Conservation (phyloP, 345 rosid genomes). For the Pelargonium nanum region DNA sequence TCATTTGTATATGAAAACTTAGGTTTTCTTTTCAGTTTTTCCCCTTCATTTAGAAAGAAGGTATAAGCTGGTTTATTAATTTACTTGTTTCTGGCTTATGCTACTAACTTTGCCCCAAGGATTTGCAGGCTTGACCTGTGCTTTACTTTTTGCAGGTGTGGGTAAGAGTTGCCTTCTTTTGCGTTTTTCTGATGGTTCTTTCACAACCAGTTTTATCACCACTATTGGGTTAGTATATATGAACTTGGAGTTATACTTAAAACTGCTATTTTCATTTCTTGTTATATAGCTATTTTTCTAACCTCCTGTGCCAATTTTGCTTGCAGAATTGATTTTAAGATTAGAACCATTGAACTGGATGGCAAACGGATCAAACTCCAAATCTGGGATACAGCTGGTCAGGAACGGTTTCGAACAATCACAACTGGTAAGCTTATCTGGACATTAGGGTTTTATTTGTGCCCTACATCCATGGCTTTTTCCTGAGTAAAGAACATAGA, state of each 20-base stretch:
- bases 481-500: too few species aligned
- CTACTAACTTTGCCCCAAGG: neutral
- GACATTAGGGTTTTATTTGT: too few species aligned
- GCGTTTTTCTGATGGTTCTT: slow-evolving; percentile 50
- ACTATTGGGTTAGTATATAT: slow-evolving; percentile 26
- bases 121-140: neutral
- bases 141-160: slow-evolving; percentile 22
- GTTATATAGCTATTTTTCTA: neutral
- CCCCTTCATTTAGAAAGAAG: neutral
- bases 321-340: slow-evolving; percentile 68
- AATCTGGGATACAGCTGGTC: slow-evolving; percentile 83
- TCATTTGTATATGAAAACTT: too few species aligned
- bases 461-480: too few species aligned
- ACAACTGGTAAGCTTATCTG: slow-evolving; percentile 52
- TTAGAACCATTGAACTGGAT: slow-evolving; percentile 75
- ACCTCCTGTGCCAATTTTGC: neutral
- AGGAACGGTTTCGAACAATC: slow-evolving; percentile 80
- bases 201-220: slow-evolving; percentile 46
- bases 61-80: neutral
- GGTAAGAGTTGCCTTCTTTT: slow-evolving; percentile 51
- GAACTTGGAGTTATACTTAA: neutral
- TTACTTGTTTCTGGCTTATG: neutral
- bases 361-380: slow-evolving; percentile 65
- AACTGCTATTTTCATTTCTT: neutral
- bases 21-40: too few species aligned